Conservation (phyloP, 1,284 basidiomycete genomes). For the Fomitopsis betulina region DNA sequence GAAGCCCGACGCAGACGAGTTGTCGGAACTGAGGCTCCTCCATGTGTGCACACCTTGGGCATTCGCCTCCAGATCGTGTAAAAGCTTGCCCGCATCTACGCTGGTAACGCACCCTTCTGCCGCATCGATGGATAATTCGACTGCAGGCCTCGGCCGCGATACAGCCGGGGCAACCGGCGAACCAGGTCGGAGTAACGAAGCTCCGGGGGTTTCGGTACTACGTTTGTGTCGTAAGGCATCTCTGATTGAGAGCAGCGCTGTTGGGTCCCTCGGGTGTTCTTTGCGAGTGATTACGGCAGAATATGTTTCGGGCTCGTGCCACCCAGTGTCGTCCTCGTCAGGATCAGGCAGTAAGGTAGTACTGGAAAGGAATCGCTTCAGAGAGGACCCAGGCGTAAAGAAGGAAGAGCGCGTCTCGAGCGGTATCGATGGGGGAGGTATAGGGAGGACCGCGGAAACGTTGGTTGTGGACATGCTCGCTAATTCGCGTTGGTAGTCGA, state of each 20-base stretch:
- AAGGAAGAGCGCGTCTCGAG: constrained; percentile 33
- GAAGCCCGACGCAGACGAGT: constrained; percentile 24
- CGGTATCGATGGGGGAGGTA: constrained; percentile 22
- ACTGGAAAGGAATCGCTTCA: constrained; percentile 41
- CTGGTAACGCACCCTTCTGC: constrained; percentile 46
- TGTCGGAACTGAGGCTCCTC: constrained; percentile 20
- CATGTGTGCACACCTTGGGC: constrained; percentile 15
- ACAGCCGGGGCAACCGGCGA: constrained; percentile 31
- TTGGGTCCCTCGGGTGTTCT: constrained; percentile 55
- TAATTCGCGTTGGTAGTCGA: constrained; percentile 59
- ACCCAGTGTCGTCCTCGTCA: constrained; percentile 51
- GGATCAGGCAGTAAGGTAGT: constrained; percentile 44
- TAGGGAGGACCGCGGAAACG: constrained; percentile 15
- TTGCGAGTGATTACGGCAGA: constrained; percentile 57
- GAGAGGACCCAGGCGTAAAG: constrained; percentile 40
- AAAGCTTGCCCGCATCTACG: constrained; percentile 37
- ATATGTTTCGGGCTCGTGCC: constrained; percentile 58
- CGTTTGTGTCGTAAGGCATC: constrained; percentile 56
- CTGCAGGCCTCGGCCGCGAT: constrained; percentile 57
- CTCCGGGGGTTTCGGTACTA: constrained; percentile 21
- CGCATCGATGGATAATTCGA: constrained; percentile 46
- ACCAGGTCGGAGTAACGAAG: constrained; percentile 11
- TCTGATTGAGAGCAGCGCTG: constrained; percentile 50
- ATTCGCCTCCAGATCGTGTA: constrained; percentile 44
- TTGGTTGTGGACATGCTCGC: constrained; percentile 35